Percentiles rank a stretch among this genome's conserved stretches.
These are phyloP conservation scores for Hyphodiscus sp. DNA, from an alignment of 2,329 filamentous ascomycete species.

Conservation along the genomic window DNA sequence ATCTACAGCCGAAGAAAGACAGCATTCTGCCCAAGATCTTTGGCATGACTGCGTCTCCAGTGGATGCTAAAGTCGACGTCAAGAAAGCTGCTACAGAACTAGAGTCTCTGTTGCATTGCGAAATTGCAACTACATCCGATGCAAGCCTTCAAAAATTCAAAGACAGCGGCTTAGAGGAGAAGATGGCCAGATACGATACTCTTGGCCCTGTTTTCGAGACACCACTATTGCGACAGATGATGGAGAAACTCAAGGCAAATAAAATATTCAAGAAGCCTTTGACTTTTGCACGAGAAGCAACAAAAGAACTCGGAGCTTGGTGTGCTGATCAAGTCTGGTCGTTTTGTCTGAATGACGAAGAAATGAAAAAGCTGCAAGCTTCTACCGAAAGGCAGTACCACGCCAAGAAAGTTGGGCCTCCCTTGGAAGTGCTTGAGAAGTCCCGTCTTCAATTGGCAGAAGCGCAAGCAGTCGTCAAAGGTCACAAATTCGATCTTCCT, in stretches of 20 bases:
- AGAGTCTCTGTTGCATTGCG: conserved; percentile 70
- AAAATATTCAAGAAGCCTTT: conserved; percentile 34
- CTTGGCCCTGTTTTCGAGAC: conserved; percentile 54
- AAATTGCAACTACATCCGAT: conserved; percentile 72
- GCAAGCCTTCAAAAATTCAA: conserved; percentile 50
- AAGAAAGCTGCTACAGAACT: conserved; percentile 63
- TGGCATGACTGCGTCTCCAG: conserved; percentile 94
- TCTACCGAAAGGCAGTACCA: conserved; percentile 40
- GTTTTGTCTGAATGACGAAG: conserved; percentile 57
- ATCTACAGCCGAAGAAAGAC: conserved; percentile 41
- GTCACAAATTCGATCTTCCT: conserved; percentile 39
- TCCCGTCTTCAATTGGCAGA: conserved; percentile 51
- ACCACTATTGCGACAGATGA: conserved; percentile 52
- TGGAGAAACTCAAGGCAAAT: conserved; percentile 41
- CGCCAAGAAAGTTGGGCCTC: conserved; percentile 19
- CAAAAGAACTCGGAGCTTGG: conserved; percentile 71
- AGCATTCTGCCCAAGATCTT: conserved; percentile 67
- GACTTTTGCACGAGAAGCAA: conserved; percentile 49
- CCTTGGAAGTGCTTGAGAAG: conserved; percentile 40
- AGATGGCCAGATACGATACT: conserved; percentile 46
- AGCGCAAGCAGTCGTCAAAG: conserved; percentile 49
- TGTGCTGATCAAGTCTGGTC: conserved; percentile 78
- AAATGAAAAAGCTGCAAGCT: conserved; percentile 54
- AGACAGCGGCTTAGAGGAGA: conserved; percentile 53
- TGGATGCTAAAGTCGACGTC: conserved; percentile 75